Conservation (phyloP, 1,139 yeast species). For the Blastobotrys elegans region DNA sequence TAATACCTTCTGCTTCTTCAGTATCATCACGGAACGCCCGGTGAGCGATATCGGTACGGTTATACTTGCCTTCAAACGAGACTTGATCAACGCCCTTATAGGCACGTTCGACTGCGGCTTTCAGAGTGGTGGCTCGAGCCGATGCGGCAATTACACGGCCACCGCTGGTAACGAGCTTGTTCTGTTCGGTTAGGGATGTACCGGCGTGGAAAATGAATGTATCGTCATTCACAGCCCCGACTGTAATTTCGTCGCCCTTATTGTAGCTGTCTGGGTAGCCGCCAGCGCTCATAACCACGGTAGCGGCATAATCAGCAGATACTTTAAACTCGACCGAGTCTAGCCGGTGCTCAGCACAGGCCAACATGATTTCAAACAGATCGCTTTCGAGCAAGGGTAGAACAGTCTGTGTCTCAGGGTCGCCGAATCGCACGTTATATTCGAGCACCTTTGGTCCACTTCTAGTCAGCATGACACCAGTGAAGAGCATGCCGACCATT, state of each 20-base stretch:
- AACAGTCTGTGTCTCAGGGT: constrained; percentile 97
- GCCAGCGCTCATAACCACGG: constrained; percentile 95
- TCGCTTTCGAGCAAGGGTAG: constrained; percentile 88
- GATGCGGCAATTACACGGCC: constrained; percentile 97
- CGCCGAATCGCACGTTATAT: constrained; percentile 97
- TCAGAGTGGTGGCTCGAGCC: constrained; percentile 70
- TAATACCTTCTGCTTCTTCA: constrained; percentile 36
- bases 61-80: constrained; percentile 67
- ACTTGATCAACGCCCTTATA: constrained; percentile 80
- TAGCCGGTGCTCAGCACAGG: constrained; percentile 91
- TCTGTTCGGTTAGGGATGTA: constrained; percentile 52
- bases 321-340: constrained; percentile 73
- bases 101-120: constrained; percentile 79
- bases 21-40: constrained; percentile 68
- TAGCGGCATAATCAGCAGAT: constrained; percentile 60
- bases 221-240: constrained; percentile 43
- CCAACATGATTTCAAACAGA: constrained; percentile 85
- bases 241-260: constrained; percentile 80
- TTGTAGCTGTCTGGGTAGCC: constrained; percentile 89
- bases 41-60: constrained; percentile 92
- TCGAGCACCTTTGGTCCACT: constrained; percentile 91
- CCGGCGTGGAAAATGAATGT: constrained; percentile 94
- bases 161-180: constrained; percentile 75
- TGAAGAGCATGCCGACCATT: constrained; percentile 91
- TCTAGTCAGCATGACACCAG: constrained; percentile 90